Percentiles rank a stretch among this genome's conserved stretches.
These are phyloP conservation scores for Syzygium oleosum DNA, from an alignment of 345 rosid species.

Conservation along the genomic window DNA sequence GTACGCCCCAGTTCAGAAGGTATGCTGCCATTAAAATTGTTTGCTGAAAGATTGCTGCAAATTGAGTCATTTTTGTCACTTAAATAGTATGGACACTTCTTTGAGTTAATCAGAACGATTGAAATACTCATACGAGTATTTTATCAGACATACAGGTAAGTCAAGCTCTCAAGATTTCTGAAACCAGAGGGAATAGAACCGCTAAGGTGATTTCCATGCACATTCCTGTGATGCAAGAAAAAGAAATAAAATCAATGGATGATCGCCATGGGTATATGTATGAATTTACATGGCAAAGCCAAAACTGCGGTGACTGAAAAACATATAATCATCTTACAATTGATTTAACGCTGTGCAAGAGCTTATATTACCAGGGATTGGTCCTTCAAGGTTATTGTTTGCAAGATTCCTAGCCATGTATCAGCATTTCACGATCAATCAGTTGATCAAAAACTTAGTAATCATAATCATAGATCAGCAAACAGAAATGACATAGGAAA, in stretches of 20 bases:
- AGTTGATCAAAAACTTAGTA: background rate
- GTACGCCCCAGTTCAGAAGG: slow-evolving; percentile 77
- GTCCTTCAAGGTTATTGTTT: slow-evolving; percentile 70
- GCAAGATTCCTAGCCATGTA: slow-evolving; percentile 67
- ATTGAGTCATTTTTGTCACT: background rate
- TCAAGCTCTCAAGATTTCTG: slow-evolving; percentile 68
- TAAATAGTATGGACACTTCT: background rate
- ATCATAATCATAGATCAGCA: background rate
- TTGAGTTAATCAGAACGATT: background rate
- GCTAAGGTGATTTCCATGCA: slow-evolving; percentile 67
- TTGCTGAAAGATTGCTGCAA: slow-evolving; percentile 67
- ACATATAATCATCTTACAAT: slow-evolving; percentile 31
- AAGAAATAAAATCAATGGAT: background rate
- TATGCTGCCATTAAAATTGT: slow-evolving; percentile 64
- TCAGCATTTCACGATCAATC: background rate
- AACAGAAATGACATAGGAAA: background rate
- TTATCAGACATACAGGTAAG: slow-evolving; percentile 59
- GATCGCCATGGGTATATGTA: background rate
- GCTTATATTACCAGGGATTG: slow-evolving; percentile 76
- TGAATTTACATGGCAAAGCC: background rate
- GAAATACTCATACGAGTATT: background rate
- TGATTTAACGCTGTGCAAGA: slow-evolving; percentile 85
- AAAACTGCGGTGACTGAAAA: background rate
- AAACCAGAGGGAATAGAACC: slow-evolving; percentile 81
- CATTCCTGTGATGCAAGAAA: slow-evolving; percentile 41